phyloP scores from a whole-genome alignment of 148 eudicot species.

The Camellia sinensis region DNA sequence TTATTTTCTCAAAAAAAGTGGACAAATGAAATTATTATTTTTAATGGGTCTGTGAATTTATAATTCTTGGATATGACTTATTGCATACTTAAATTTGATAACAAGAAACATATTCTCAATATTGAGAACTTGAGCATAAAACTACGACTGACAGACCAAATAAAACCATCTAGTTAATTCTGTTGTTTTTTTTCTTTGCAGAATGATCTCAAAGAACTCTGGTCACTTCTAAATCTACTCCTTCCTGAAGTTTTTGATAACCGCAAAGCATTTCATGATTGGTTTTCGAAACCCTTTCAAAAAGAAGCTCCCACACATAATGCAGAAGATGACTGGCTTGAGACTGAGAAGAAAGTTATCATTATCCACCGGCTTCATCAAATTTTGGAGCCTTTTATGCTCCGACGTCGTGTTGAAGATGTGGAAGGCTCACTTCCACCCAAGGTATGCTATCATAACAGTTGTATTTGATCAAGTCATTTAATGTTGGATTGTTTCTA shows the following conservation, averaged over 20 bases:
- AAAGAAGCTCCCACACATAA: slow-evolving; percentile 74
- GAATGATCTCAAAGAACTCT: slow-evolving; percentile 98
- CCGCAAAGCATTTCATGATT: slow-evolving; percentile 96
- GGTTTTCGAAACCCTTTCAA: slow-evolving; percentile 98
- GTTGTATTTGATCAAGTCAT: not conserved
- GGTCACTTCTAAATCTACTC: slow-evolving; percentile 94
- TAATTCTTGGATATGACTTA: not conserved
- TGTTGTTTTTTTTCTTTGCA: slow-evolving; percentile 30
- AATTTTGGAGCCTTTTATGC: slow-evolving; percentile 98
- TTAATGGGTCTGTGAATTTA: not conserved
- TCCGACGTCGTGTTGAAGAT: slow-evolving; percentile 98
- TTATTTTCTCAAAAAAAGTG: too few species aligned
- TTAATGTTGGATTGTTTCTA: slow-evolving; percentile 26
- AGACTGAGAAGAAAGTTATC: slow-evolving; percentile 96
- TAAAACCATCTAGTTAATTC: not conserved
- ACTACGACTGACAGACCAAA: not conserved
- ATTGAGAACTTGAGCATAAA: not conserved
- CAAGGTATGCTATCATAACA: slow-evolving; percentile 51
- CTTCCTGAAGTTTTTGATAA: slow-evolving; percentile 99
- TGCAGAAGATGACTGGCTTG: slow-evolving; percentile 98
- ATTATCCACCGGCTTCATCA: slow-evolving; percentile 97
- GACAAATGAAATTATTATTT: not conserved
- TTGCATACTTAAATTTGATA: not conserved
- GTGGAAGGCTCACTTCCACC: slow-evolving; percentile 99
- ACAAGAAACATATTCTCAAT: slow-evolving; percentile 4